Evolutionary conservation across 176 grass and related monocot genomes (phyloP), one percentile per base, ranked within the genome.

Genomic region (Metroxylon sagu): DNA sequence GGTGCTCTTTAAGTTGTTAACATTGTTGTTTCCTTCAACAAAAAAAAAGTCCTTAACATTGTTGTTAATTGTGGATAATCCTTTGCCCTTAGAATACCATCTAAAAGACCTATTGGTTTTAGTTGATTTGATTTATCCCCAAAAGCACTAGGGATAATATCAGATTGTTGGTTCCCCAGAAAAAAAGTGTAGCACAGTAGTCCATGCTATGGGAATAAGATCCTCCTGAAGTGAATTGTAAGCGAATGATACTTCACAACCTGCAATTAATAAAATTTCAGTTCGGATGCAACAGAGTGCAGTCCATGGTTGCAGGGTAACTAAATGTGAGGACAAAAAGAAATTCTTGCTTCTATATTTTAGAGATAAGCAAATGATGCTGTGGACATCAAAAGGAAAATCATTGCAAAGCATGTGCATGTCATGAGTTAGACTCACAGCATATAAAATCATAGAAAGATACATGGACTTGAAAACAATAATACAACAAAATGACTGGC

Each of bases 231-330:
- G 69, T 39, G 92, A 91, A 16, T 85, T 56, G 85, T 66, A 75
- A 97, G 92, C 54, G 92, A 97, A 84, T 97, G 92, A 72, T 97
- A 97, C 5, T 87, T 82, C 19, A 97, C 84, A 61, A 88, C 92
- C 92, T 97, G 76, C 63, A 64, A 65, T 49, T 26, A 26, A 59
- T 28, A 27, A 39, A 39, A 8, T 35, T 49, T 19, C 2, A 25
- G 19, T 35, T 39, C 12, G 12, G 7, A 39, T 39, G 35, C 35
- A 12, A 39, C 12, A 39, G 35, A 39, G 35, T 8, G 5, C n/a
- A 39, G 35, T 39, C 7, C 35, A 39, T 10, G 35, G 7, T 12
- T 39, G 8, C 35, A 39, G 35, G n/a, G n/a, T 39, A 39, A 39
- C 35, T 39, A 39, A 8, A 39, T 10, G 12, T 2, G 6, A 39